Percentiles rank a stretch among this genome's conserved stretches.
Conservation (phyloP, 768 basidiomycete species). For the Auriculariales sp. region DNA sequence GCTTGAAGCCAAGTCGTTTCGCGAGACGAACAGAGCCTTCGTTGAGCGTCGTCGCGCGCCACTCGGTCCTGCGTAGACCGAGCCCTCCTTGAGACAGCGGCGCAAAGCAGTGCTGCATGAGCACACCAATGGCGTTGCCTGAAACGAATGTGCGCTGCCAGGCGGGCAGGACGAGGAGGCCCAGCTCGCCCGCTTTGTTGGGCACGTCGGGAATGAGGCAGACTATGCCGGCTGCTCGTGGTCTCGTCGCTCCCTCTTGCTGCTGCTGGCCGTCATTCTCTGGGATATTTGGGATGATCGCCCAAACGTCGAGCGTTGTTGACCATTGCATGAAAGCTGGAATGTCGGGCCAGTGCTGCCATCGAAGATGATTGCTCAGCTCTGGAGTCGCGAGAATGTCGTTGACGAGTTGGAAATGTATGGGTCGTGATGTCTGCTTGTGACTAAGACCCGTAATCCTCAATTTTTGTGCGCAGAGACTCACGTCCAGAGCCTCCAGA, state of each 20-base stretch:
- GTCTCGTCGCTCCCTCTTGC: conserved; percentile 36
- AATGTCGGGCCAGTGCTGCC: conserved; percentile 19
- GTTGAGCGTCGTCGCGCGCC: conserved; percentile 41
- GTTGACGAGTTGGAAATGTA: too few species aligned
- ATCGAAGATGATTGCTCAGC: too few species aligned
- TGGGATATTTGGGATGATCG: conserved; percentile 23
- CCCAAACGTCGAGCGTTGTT: conserved; percentile 24
- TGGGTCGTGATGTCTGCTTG: too few species aligned
- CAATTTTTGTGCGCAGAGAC: too few species aligned
- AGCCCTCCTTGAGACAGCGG: conserved; percentile 25
- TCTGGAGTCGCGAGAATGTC: too few species aligned
- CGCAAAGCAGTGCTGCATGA: conserved; percentile 19
- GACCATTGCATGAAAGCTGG: not conserved
- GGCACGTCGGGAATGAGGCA: conserved; percentile 28
- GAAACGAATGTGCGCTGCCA: conserved; percentile 56
- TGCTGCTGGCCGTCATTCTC: conserved; percentile 15
- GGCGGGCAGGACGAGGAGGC: conserved; percentile 36
- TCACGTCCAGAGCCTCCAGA: too few species aligned
- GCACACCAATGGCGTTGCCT: conserved; percentile 26
- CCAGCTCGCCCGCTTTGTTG: conserved; percentile 39
- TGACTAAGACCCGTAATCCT: too few species aligned
- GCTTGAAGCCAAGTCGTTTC: conserved; percentile 42
- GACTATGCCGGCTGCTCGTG: conserved; percentile 23
- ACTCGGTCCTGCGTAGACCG: conserved; percentile 45
- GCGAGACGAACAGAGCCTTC: conserved; percentile 32